Base-by-base conservation (phyloP, 208 protist genomes). In the Leishmania gerbilli region DNA sequence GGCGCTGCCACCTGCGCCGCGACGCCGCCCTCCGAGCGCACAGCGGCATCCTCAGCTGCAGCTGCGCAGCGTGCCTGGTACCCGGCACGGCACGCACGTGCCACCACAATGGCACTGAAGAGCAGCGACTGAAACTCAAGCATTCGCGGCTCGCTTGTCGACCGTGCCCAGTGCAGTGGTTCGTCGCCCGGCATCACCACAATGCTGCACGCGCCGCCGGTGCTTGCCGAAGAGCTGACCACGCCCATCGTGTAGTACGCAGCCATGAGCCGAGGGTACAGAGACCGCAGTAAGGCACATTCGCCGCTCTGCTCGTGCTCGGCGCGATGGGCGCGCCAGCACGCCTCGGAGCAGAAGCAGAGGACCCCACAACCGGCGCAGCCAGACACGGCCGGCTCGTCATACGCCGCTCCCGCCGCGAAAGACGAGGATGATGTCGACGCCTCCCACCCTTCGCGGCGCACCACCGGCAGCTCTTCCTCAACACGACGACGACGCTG, bases 261-360 rank as follows among this genome's bases (percentile, higher is more conserved):
- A 24, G 69, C 81, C 91, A 95, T 95, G 69, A 95, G 80, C 15
- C 78, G 67, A 19, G 89, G 86, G 77, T 93, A 93, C 53, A 93
- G 77, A 0, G 78, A 71, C 34, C 91, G 89, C 34, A 93, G 85
- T n/a, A 89, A 80, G 24, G 76, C 76, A 60, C 91, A 95, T 79
- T 90, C 89, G 72, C 91, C 89, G 19, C 83, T 87, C 3, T 58
- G 62, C 53, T 78, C 77, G 72, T 95, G 91, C 72, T 78, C 71
- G 13, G 47, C 42, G 60, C 87, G 84, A 64, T 85, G 77, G 24
- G 79, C 83, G 19, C 51, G 71, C 89, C 86, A 92, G 76, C 91
- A 95, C 7, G 47, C 15, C 42, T 79, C 65, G 27, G 89, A 92
- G 84, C 91, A 95, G 88, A 90, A 95, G 65, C 86, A 84, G 49